These are phyloP conservation scores for Amanita brunnescens DNA, from an alignment of 768 basidiomycete genomes.

Conservation along the genomic window DNA sequence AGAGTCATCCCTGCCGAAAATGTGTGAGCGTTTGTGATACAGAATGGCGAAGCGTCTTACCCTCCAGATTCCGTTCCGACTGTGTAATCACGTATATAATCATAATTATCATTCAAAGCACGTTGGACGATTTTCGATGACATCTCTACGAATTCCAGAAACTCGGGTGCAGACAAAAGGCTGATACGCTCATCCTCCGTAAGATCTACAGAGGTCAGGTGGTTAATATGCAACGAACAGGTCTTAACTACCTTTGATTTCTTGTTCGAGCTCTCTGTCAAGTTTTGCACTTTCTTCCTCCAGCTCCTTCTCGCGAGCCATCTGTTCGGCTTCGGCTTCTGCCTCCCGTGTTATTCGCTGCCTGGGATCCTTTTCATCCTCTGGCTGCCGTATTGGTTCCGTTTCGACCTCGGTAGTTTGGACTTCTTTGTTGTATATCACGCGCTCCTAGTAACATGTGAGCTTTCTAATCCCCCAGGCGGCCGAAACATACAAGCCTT, in stretches of 20 bases:
- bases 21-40: neutral
- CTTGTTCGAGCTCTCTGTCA: slow-evolving; percentile 81
- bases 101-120: slow-evolving; percentile 91
- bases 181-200: slow-evolving; percentile 78
- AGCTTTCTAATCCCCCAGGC: neutral
- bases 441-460: slow-evolving; percentile 47
- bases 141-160: slow-evolving; percentile 88
- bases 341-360: neutral
- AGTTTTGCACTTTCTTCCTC: slow-evolving; percentile 79
- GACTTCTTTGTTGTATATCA: slow-evolving; percentile 78
- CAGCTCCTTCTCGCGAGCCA: slow-evolving; percentile 64
- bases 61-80: slow-evolving; percentile 76
- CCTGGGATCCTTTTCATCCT: slow-evolving; percentile 52
- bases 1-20: slow-evolving; percentile 61
- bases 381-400: slow-evolving; percentile 65
- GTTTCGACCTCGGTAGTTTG: slow-evolving; percentile 65
- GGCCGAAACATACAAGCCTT: slow-evolving; percentile 40
- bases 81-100: slow-evolving; percentile 96
- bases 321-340: slow-evolving; percentile 51
- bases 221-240: neutral
- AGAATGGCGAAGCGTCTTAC: slow-evolving; percentile 35
- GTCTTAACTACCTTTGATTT: slow-evolving; percentile 55
- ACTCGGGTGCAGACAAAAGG: slow-evolving; percentile 83
- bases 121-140: slow-evolving; percentile 94
- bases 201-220: slow-evolving; percentile 57